A percentile compares a stretch with the other conserved stretches of the same genome.
These are phyloP conservation scores for Mycosarcoma mackinlayi DNA, from an alignment of 1,284 basidiomycete genomes.

Conservation along the genomic window DNA sequence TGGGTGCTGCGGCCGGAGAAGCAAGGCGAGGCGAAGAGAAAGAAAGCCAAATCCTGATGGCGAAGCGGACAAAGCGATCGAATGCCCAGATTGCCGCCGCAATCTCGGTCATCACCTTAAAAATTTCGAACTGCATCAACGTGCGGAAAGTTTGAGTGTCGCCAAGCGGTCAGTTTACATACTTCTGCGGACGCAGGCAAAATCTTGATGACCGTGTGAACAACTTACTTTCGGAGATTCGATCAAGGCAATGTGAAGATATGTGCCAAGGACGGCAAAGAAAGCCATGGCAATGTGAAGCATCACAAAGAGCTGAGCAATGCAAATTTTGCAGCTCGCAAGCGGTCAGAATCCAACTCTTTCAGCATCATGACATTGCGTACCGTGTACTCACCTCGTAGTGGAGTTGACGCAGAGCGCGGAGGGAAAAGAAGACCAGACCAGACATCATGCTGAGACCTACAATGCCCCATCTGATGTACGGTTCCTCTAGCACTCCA, in stretches of 20 bases:
- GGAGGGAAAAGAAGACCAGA: slow-evolving; percentile 39
- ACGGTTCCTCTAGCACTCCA: slow-evolving; percentile 33
- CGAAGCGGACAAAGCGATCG: slow-evolving; percentile 40
- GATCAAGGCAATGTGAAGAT: slow-evolving; percentile 62
- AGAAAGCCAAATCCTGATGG: slow-evolving; percentile 24
- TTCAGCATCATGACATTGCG: too few species aligned
- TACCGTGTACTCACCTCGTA: slow-evolving; percentile 48
- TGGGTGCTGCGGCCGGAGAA: background rate
- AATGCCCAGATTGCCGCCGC: slow-evolving; percentile 39
- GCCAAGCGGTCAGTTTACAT: too few species aligned
- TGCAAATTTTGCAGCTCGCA: too few species aligned
- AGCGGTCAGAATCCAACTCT: too few species aligned
- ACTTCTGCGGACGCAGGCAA: too few species aligned
- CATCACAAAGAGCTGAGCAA: slow-evolving; percentile 59
- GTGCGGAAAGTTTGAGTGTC: background rate
- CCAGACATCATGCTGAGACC: slow-evolving; percentile 38
- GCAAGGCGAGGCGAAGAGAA: slow-evolving; percentile 13
- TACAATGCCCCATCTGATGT: slow-evolving; percentile 63
- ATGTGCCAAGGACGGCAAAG: slow-evolving; percentile 59
- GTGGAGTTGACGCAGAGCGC: slow-evolving; percentile 29
- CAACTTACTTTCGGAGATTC: slow-evolving; percentile 32
- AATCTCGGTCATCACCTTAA: slow-evolving; percentile 40
- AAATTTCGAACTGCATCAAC: slow-evolving; percentile 22
- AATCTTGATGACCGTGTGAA: too few species aligned
- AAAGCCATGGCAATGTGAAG: slow-evolving; percentile 64